phyloP scores from a whole-genome alignment of 176 grass and related monocot species.

The Calamus simplicifolius region DNA sequence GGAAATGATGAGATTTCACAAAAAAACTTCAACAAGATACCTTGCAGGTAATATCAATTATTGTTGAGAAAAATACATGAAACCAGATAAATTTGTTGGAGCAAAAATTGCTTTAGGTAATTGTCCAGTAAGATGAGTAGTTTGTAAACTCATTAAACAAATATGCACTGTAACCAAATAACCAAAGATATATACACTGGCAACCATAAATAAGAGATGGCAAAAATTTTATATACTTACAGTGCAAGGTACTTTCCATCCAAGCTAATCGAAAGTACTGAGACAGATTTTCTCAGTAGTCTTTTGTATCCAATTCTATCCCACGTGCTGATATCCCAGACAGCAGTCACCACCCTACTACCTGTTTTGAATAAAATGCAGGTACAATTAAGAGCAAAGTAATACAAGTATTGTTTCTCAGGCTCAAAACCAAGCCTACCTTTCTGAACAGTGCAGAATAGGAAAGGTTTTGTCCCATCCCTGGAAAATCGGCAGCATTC shows the following conservation, averaged over 20 bases:
- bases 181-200: no score
- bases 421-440: slow-evolving; percentile 36
- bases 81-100: no score
- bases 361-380: slow-evolving; percentile 22
- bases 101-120: no score
- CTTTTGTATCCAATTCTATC: slow-evolving; percentile 84
- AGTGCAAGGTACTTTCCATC: slow-evolving; percentile 89
- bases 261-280: slow-evolving; percentile 88
- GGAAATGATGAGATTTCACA: no score
- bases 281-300: slow-evolving; percentile 68
- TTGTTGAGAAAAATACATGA: no score
- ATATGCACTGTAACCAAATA: no score
- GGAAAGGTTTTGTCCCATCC: slow-evolving; percentile 91
- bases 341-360: slow-evolving; percentile 54
- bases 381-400: not conserved
- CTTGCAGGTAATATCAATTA: no score
- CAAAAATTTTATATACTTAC: slow-evolving; percentile 46
- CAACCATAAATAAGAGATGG: no score
- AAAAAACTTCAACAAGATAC: no score
- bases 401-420: slow-evolving; percentile 8
- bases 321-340: slow-evolving; percentile 95
- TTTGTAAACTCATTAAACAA: no score
- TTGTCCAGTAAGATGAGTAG: no score
- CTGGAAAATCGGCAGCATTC: slow-evolving; percentile 90
- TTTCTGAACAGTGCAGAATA: slow-evolving; percentile 94